A percentile compares a stretch with the other conserved stretches of the same genome.
phyloP scores from a whole-genome alignment of 2,329 filamentous ascomycete genomes.

The Clonostachys sp. region DNA sequence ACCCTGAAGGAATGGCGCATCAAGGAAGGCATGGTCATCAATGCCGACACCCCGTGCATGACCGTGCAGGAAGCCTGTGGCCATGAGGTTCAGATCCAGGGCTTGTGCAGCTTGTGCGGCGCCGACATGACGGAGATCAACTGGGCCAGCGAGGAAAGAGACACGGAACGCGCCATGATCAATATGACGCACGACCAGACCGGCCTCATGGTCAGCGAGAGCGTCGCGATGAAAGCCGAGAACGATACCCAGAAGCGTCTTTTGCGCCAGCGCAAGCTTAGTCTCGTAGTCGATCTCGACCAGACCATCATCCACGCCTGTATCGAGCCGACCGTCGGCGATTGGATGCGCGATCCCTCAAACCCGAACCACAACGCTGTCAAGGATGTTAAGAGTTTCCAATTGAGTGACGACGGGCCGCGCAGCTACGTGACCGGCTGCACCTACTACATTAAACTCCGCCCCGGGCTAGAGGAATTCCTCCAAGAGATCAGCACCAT shows the following conservation, averaged over 20 bases:
- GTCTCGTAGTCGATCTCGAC: conserved; percentile 92
- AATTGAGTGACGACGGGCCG: conserved; percentile 80
- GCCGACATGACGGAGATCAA: conserved; percentile 92
- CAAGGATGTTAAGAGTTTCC: conserved; percentile 83
- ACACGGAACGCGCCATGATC: conserved; percentile 83
- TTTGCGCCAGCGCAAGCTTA: conserved; percentile 76
- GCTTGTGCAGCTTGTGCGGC: conserved; percentile 87
- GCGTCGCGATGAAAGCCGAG: conserved; percentile 77
- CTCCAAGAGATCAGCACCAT: conserved; percentile 71
- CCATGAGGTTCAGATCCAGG: conserved; percentile 87
- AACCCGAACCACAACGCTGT: conserved; percentile 92
- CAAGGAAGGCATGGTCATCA: conserved; percentile 59
- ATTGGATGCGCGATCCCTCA: conserved; percentile 85
- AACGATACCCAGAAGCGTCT: conserved; percentile 82
- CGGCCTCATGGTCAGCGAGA: conserved; percentile 76
- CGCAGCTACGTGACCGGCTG: conserved; percentile 65
- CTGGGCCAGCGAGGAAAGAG: conserved; percentile 75
- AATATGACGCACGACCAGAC: conserved; percentile 94
- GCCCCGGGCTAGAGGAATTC: conserved; percentile 80
- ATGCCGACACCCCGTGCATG: conserved; percentile 53
- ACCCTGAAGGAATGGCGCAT: conserved; percentile 74
- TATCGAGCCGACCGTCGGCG: conserved; percentile 91
- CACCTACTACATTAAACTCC: conserved; percentile 98
- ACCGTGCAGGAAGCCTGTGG: conserved; percentile 87
- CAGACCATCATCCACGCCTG: conserved; percentile 98